Conservation (phyloP, 1,284 basidiomycete genomes). For the Leccinum pallidistipes region DNA sequence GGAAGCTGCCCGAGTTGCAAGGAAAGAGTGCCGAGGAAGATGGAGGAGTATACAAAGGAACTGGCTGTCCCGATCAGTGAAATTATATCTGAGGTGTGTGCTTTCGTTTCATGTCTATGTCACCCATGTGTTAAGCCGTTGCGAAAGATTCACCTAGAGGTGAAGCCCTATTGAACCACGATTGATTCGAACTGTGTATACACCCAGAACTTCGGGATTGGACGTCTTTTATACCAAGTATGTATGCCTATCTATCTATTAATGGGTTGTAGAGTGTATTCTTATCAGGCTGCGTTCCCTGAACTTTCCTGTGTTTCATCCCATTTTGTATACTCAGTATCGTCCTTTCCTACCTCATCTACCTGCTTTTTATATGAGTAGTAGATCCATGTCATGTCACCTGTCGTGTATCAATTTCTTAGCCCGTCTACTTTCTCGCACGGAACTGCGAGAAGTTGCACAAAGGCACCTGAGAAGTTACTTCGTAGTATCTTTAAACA, state of each 20-base stretch:
- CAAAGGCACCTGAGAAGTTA: not conserved
- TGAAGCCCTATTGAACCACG: conserved; percentile 31
- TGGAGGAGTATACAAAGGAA: conserved; percentile 32
- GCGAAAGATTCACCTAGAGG: conserved; percentile 28
- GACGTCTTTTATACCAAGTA: not conserved
- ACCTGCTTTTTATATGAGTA: not conserved
- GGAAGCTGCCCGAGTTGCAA: conserved; percentile 31
- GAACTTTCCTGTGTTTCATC: not conserved
- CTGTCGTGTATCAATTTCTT: not conserved
- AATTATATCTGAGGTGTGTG: conserved; percentile 31
- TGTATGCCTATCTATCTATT: conserved; percentile 9
- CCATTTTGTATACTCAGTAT: not conserved
- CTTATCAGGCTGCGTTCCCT: not conserved
- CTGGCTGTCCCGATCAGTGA: conserved; percentile 28
- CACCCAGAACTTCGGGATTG: not conserved
- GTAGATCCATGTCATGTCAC: not conserved
- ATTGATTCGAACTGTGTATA: conserved; percentile 14
- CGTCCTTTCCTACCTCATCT: not conserved
- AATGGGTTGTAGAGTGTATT: conserved; percentile 9
- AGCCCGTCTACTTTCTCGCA: not conserved
- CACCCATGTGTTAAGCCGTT: not conserved
- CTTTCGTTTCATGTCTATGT: not conserved
- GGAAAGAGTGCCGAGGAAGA: conserved; percentile 33
- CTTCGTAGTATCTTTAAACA: not conserved
- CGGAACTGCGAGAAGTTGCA: not conserved